These are phyloP conservation scores for Cyclocybe cylindracea DNA, from an alignment of 768 basidiomycete genomes.

Conservation along the genomic window DNA sequence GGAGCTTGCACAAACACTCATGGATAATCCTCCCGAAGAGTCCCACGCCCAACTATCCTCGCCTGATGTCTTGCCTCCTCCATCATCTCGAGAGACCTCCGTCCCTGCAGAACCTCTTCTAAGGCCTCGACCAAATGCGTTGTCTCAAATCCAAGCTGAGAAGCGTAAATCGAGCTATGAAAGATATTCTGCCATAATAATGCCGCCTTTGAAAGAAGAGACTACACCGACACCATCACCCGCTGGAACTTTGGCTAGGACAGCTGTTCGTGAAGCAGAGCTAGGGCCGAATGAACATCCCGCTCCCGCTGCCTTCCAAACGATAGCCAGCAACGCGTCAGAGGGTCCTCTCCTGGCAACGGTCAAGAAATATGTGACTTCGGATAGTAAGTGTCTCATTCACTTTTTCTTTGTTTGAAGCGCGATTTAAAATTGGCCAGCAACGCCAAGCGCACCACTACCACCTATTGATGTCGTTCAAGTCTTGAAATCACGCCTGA, in stretches of 20 bases:
- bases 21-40: conserved; percentile 23
- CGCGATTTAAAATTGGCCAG: too few relatives aligned
- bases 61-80: not conserved
- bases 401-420: too few relatives aligned
- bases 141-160: conserved; percentile 41
- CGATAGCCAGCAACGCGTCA: too few relatives aligned
- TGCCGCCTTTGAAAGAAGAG: conserved; percentile 73
- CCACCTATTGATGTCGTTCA: conserved; percentile 50
- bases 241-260: conserved; percentile 49
- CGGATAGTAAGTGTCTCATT: too few relatives aligned
- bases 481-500: conserved; percentile 34
- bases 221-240: conserved; percentile 59
- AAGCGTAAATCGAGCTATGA: conserved; percentile 70
- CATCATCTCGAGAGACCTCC: not conserved
- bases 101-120: conserved; percentile 15
- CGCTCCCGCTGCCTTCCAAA: too few relatives aligned
- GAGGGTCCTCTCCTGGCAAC: too few relatives aligned
- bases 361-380: too few relatives aligned
- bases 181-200: conserved; percentile 57
- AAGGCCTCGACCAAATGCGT: conserved; percentile 15
- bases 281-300: not conserved
- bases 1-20: conserved; percentile 73
- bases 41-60: not conserved
- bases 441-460: conserved; percentile 24
- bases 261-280: not conserved